Percentiles rank a stretch among this genome's conserved stretches.
Conservation (phyloP, 2,329 filamentous ascomycete genomes). For the Fusarium sp. region DNA sequence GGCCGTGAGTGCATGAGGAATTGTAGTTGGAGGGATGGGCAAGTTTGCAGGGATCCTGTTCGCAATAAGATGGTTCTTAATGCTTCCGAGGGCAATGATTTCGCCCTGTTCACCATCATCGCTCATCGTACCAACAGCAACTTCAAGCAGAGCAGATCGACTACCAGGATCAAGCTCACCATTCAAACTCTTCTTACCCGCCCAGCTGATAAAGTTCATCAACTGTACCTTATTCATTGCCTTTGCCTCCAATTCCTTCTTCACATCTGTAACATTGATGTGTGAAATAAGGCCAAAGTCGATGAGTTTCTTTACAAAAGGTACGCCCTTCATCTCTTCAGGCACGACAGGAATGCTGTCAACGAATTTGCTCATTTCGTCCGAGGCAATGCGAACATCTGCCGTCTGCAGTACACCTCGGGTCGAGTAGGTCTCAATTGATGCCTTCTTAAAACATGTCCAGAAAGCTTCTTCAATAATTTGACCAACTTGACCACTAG, state of each 20-base stretch:
- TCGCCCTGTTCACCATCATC: conserved; percentile 74
- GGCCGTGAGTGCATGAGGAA: conserved; percentile 88
- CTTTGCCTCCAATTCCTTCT: conserved; percentile 84
- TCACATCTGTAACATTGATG: conserved; percentile 90
- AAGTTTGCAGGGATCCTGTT: conserved; percentile 85
- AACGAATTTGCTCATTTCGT: conserved; percentile 80
- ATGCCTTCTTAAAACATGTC: conserved; percentile 87
- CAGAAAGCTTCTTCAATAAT: conserved; percentile 97
- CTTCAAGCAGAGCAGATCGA: conserved; percentile 80
- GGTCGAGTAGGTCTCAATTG: conserved; percentile 90
- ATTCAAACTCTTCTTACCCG: conserved; percentile 78
- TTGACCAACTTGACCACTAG: conserved; percentile 84
- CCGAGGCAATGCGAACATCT: conserved; percentile 81
- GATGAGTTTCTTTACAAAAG: conserved; percentile 84
- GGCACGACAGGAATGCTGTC: conserved; percentile 91
- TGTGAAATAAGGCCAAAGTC: conserved; percentile 90
- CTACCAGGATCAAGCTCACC: conserved; percentile 80
- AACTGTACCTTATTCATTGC: conserved; percentile 86
- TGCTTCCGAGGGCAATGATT: conserved; percentile 82
- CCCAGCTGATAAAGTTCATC: conserved; percentile 87
- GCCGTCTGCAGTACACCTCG: conserved; percentile 88
- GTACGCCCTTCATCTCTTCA: conserved; percentile 78
- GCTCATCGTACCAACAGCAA: conserved; percentile 81
- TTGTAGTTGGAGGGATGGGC: conserved; percentile 84
- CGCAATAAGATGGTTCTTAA: conserved; percentile 82